Percentiles rank a stretch among this genome's conserved stretches.
Conservation (phyloP, 108 stramenopile species). For the Nitzschia sp. region DNA sequence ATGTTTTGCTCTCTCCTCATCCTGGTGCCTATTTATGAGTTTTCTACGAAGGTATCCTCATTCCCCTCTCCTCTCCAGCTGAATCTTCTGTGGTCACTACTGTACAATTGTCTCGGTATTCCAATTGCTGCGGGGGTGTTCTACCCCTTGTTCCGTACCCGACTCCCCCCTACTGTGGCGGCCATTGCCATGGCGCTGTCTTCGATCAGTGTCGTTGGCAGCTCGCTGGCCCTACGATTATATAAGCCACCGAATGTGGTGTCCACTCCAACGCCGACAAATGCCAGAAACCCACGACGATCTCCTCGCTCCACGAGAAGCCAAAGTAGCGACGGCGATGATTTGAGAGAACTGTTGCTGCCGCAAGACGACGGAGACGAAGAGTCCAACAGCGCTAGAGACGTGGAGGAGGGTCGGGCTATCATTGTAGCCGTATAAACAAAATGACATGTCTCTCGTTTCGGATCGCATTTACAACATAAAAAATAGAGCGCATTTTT, state of each 20-base stretch:
- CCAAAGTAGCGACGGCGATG: background rate
- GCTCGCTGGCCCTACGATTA: conserved; percentile 68
- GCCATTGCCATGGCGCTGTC: conserved; percentile 93
- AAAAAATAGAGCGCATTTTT: too few relatives aligned
- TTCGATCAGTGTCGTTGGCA: conserved; percentile 84
- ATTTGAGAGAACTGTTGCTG: conserved; percentile 11
- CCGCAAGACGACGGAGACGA: background rate
- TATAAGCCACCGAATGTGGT: conserved; percentile 63
- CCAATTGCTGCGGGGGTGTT: conserved; percentile 95
- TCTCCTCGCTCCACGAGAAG: background rate
- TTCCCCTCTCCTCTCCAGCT: conserved; percentile 1
- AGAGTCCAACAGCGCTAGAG: background rate
- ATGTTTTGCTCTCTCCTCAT: conserved; percentile 44
- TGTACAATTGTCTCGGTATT: conserved; percentile 94
- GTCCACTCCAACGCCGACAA: background rate
- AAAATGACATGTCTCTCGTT: too few relatives aligned
- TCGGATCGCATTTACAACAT: background rate
- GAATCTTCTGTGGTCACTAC: conserved; percentile 75
- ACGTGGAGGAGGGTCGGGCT: conserved; percentile 10
- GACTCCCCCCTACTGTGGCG: conserved; percentile 91
- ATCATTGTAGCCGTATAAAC: conserved; percentile 8
- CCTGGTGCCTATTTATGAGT: conserved; percentile 1
- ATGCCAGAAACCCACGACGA: background rate
- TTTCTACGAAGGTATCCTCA: background rate
- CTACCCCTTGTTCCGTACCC: conserved; percentile 79